These are phyloP conservation scores for Terana coerulea DNA, from an alignment of 768 basidiomycete genomes.

Conservation along the genomic window DNA sequence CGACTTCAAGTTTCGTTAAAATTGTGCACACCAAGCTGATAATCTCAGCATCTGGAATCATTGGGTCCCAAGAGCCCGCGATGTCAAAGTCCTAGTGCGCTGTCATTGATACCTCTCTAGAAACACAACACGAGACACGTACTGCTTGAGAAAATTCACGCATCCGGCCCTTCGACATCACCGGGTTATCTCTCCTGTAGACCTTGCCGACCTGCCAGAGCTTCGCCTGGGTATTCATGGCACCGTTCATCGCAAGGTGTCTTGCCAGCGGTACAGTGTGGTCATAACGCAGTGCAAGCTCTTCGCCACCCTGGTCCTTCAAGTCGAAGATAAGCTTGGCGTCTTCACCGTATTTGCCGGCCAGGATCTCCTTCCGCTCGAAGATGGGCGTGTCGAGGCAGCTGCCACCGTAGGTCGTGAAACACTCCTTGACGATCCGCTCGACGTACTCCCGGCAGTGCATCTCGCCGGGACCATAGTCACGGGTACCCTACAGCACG, in stretches of 20 bases:
- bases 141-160: slow-evolving; percentile 94
- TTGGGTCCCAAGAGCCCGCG: slow-evolving; percentile 86
- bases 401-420: slow-evolving; percentile 83
- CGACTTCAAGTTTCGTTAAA: slow-evolving; percentile 79
- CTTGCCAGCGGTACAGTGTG: slow-evolving; percentile 96
- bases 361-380: slow-evolving; percentile 92
- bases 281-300: slow-evolving; percentile 92
- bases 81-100: slow-evolving; percentile 86
- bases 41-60: slow-evolving; percentile 96
- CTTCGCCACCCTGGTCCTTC: slow-evolving; percentile 95
- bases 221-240: slow-evolving; percentile 70
- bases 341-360: slow-evolving; percentile 98
- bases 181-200: slow-evolving; percentile 93
- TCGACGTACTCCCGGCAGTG: slow-evolving; percentile 90
- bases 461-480: slow-evolving; percentile 92
- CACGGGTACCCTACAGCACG: slow-evolving; percentile 75
- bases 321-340: slow-evolving; percentile 97
- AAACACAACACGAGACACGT: background rate
- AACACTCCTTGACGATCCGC: slow-evolving; percentile 79
- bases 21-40: slow-evolving; percentile 80
- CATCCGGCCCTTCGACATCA: slow-evolving; percentile 98
- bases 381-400: slow-evolving; percentile 98
- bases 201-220: slow-evolving; percentile 99
- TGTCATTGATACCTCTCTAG: background rate
- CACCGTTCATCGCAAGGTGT: slow-evolving; percentile 93